Base-by-base conservation (phyloP, 2,329 filamentous ascomycete species). In the Elsinoe fawcettii region DNA sequence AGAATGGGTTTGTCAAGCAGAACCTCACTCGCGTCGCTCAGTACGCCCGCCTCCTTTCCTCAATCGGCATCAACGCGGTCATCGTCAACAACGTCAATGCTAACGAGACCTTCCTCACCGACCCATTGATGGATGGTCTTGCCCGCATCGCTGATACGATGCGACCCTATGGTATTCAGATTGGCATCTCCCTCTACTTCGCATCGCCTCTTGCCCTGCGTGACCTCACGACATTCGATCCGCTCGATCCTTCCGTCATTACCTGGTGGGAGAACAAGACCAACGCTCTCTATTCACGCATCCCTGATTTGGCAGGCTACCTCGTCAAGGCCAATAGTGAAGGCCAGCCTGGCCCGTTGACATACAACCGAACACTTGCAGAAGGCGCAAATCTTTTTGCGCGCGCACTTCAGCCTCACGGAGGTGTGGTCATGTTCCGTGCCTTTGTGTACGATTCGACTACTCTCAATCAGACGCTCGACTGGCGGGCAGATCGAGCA, bases 51-150 rank as follows among this genome's bases (percentile, higher is more conserved):
- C 74, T 88, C 2, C 71, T 88, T 12, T 79, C 85, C 2, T 88
- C 85, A 0, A 77, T 87, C 30, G 73, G 83, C 12, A 70, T 88
- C 62, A 88, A 88, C 61, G 85, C 76, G 0, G 74, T 86, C 8
- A 71, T 88, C 2, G 75, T 87, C 63, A 88, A 88, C 71, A 88
- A 88, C 58, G 85, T 88, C 64, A 88, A 88, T 63, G 84, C 85
- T 3, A 82, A 88, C 63, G 73, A 78, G 1, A 75, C 74, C 0
- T 71, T 85, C 0, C 71, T 88, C 8, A 81, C 69, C 3, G 63
- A 74, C 1, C 67, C 70, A 12, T 87, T 87, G 62, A 74, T 87
- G 55, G 75, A 80, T 9, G 85, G 85, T 0, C 67, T 88, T 1
- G 77, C 73, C 2, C 73, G 80, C 37, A 79, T 88, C 37, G 85